Base-by-base conservation (phyloP, 371 early-diverging fungal species). In the Choanephora cucurbitarum region DNA sequence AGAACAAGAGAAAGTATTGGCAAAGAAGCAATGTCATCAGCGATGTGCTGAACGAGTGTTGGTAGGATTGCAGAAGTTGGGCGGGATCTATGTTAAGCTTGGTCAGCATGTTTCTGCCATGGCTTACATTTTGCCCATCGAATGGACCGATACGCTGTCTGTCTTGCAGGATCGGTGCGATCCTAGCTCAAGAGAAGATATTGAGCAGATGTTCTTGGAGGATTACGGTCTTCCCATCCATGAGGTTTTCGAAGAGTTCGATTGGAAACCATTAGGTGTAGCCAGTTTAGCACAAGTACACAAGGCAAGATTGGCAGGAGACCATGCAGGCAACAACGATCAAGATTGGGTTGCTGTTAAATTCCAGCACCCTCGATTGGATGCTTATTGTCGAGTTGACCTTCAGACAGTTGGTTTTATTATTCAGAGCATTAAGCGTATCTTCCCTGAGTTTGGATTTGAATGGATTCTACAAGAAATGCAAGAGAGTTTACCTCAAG, bases 61-160 rank as follows among this genome's bases (percentile, higher is more conserved):
- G 18, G 62, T 64, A 24, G 81, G 85, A 11, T 74, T 84, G 40
- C 64, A 73, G 58, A 70, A 65, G 42, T 82, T 89, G 40, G 94
- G 93, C 19, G 96, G 97, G 6, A 87, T 95, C 32, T 97, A 94
- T 66, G 90, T 97, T 62, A 97, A 97, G 63, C 79, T 96, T 47
- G 95, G 95, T 2, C 96, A 96, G 64, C 94, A 96, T 73, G 73
- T 94, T 0, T 82, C 92, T 18, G 90, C 95, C 17, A 77, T 96
- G 81, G 82, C 83, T 14, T 95, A 92, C 57, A 70, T 95, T 15
- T 75, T 97, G 7, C 98, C 98, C 5, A 57, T 58, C 4, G 97
- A 98, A 67, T 98, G 94, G 87, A 91, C 91, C 22, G 69, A 81
- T 5, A 91, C 94, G 0, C 80, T 98, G 82, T 72, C 83, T 17